Conservation (phyloP, 2,329 filamentous ascomycete genomes). For the Dothistroma septosporum region DNA sequence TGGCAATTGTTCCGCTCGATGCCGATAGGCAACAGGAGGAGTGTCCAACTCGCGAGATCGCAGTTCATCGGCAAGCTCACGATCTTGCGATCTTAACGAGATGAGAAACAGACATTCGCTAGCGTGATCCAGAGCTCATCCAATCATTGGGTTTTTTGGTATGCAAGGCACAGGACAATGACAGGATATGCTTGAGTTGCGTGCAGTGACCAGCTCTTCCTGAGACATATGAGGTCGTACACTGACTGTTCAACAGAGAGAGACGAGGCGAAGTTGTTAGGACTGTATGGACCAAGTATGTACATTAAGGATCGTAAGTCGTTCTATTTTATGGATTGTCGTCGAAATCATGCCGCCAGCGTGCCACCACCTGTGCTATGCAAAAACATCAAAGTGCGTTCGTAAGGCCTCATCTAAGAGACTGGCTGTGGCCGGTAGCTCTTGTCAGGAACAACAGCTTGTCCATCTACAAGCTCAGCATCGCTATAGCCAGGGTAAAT, state of each 20-base stretch:
- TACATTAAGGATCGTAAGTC: no score
- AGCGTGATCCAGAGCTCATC: not conserved
- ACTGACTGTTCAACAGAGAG: no score
- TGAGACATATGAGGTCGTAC: no score
- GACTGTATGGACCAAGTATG: no score
- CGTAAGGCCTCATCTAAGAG: not conserved
- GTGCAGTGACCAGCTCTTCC: not conserved
- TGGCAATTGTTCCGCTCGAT: not conserved
- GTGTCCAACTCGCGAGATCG: not conserved
- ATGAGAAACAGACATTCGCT: not conserved
- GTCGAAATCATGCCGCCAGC: no score
- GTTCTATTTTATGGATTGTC: no score
- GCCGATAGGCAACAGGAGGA: not conserved
- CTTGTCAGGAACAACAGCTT: conserved; percentile 22
- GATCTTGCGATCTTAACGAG: not conserved
- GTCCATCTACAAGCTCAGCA: conserved; percentile 12
- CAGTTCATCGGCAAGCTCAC: not conserved
- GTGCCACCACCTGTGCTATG: not conserved
- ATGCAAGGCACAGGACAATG: not conserved
- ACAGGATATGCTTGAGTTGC: not conserved
- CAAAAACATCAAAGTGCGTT: not conserved
- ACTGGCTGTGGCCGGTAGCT: conserved; percentile 12
- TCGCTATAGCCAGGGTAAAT: conserved; percentile 24
- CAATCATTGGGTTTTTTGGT: not conserved
- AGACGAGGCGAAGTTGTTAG: no score